Evolutionary conservation across 2,329 filamentous ascomycete species (phyloP).

Genomic region (Trichoderma lentiforme): DNA sequence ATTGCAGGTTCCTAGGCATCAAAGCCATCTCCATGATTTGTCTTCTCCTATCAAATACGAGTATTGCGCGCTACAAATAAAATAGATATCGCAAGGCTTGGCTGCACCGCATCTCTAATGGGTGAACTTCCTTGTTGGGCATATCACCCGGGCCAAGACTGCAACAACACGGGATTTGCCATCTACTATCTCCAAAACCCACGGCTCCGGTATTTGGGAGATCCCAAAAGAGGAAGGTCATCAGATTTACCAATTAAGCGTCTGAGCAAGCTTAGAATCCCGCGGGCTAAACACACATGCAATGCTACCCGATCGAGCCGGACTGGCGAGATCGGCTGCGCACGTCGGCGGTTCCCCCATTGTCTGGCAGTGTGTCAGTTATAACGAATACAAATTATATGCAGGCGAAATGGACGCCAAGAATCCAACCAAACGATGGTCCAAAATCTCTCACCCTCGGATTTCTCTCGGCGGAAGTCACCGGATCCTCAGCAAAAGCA

Average conservation of each 20-base stretch:
- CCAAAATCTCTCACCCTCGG: not conserved
- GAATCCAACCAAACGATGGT: not conserved
- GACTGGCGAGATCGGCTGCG: not conserved
- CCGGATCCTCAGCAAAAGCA: not conserved
- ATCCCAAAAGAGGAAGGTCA: not conserved
- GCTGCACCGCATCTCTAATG: not conserved
- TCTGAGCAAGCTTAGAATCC: not conserved
- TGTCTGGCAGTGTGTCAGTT: not conserved
- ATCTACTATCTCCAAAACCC: not conserved
- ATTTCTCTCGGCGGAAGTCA: not conserved
- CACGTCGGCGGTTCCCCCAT: not conserved
- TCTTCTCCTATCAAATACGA: not conserved
- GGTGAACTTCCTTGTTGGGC: conserved; percentile 1
- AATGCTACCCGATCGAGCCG: not conserved
- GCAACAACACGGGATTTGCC: not conserved
- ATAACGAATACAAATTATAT: not conserved
- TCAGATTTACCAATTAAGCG: not conserved
- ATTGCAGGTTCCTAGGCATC: not conserved
- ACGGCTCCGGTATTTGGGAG: not conserved
- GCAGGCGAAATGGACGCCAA: not conserved
- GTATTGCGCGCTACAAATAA: not conserved
- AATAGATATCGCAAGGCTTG: not conserved
- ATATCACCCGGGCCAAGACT: not conserved
- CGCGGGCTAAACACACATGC: not conserved
- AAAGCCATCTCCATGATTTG: not conserved